Conservation (phyloP, 1,284 basidiomycete species). For the Laetiporus sulphureus region DNA sequence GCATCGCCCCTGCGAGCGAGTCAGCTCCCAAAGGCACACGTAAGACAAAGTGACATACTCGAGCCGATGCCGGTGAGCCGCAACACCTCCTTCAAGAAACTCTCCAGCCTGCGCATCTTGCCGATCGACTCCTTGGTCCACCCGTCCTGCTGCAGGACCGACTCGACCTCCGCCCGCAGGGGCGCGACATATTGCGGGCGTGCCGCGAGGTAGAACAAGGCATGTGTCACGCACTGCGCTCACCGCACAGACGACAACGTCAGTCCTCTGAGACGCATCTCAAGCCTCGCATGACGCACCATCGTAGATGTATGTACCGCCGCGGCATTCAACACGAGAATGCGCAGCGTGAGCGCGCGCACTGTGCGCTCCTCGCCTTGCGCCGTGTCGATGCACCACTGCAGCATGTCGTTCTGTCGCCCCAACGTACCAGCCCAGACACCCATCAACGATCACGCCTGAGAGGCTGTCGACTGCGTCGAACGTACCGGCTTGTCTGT, state of each 20-base stretch:
- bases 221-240: not conserved
- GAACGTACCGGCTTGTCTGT: conserved; percentile 28
- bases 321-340: not conserved
- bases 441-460: conserved; percentile 7
- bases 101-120: not conserved
- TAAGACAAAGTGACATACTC: not conserved
- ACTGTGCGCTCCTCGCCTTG: conserved; percentile 25
- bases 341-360: conserved; percentile 27
- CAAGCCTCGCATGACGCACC: not conserved
- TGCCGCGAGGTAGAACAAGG: not conserved
- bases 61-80: not conserved
- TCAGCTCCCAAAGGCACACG: not conserved
- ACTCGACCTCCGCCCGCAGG: not conserved
- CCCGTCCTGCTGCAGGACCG: not conserved
- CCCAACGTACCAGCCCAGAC: not conserved
- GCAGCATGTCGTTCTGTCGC: conserved; percentile 36
- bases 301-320: not conserved
- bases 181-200: not conserved
- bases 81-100: not conserved
- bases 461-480: too few species aligned
- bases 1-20: not conserved
- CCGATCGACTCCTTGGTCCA: not conserved
- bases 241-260: too few species aligned
- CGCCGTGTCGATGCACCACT: conserved; percentile 37
- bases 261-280: not conserved